Conservation (phyloP, 768 basidiomycete species). For the Tremella yokohamensis region DNA sequence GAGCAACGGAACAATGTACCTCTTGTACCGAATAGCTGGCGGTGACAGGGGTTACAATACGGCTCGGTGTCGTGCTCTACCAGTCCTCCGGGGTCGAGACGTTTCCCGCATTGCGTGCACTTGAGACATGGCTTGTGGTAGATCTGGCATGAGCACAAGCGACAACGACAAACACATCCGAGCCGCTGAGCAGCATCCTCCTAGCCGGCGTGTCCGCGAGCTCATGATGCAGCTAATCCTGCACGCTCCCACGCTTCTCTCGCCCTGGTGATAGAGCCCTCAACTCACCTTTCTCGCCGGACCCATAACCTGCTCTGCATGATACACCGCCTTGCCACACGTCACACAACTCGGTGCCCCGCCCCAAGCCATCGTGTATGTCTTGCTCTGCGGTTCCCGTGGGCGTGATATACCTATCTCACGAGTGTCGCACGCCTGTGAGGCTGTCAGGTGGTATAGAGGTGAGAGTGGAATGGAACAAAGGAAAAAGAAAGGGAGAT, state of each 20-base stretch:
- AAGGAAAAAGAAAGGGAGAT: too few species aligned
- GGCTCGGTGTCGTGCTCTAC: slow-evolving; percentile 46
- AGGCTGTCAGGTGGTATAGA: too few species aligned
- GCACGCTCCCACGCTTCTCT: too few species aligned
- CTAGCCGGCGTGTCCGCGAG: too few species aligned
- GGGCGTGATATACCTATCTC: too few species aligned
- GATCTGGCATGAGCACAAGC: slow-evolving; percentile 10
- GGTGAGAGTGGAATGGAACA: too few species aligned
- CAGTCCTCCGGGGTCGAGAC: slow-evolving; percentile 41
- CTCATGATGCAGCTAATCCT: too few species aligned
- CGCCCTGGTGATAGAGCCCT: neutral
- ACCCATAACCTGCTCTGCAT: slow-evolving; percentile 45
- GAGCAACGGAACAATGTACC: slow-evolving; percentile 17
- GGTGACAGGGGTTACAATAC: slow-evolving; percentile 44
- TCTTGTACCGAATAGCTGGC: slow-evolving; percentile 41
- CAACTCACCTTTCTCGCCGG: slow-evolving; percentile 41
- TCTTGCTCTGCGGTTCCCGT: too few species aligned
- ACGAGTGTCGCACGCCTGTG: too few species aligned
- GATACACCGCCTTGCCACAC: slow-evolving; percentile 42
- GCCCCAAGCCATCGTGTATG: slow-evolving; percentile 12
- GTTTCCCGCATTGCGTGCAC: slow-evolving; percentile 42
- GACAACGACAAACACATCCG: too few species aligned
- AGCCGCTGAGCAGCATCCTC: too few species aligned
- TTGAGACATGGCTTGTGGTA: slow-evolving; percentile 49
- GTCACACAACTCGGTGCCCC: slow-evolving; percentile 35